Percentiles rank a stretch among this genome's conserved stretches.
Evolutionary conservation across 805 yeast species (phyloP).

Genomic region (Yarrowia hollandica): DNA sequence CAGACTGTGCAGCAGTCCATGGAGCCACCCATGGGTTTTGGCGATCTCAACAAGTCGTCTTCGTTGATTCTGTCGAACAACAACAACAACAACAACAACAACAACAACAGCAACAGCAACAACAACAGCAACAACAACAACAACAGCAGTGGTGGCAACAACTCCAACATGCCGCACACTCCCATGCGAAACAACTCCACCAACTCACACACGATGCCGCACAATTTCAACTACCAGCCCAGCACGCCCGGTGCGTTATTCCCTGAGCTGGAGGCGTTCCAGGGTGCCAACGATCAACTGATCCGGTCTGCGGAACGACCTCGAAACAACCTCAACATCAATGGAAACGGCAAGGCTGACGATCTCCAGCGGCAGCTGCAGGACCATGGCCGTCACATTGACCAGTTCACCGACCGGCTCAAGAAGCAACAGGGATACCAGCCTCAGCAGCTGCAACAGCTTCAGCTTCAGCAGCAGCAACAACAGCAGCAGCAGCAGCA

Average conservation of each 20-base stretch:
- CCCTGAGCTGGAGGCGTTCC: constrained; percentile 32
- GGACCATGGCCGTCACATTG: constrained; percentile 24
- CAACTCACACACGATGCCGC: neutral
- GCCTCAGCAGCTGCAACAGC: constrained; percentile 3
- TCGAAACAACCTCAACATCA: constrained; percentile 26
- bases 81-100: neutral
- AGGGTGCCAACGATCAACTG: constrained; percentile 29
- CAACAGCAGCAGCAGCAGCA: neutral
- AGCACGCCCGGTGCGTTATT: constrained; percentile 31
- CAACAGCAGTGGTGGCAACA: too few relatives aligned
- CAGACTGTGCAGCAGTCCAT: constrained; percentile 25
- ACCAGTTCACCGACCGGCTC: constrained; percentile 20
- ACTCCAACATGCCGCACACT: constrained; percentile 21
- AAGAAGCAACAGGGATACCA: constrained; percentile 27
- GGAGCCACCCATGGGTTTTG: constrained; percentile 9
- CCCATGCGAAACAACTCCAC: constrained; percentile 5
- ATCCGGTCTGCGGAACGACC: constrained; percentile 24
- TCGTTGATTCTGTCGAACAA: constrained; percentile 12
- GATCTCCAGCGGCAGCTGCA: constrained; percentile 23
- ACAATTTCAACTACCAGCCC: constrained; percentile 20
- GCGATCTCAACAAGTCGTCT: constrained; percentile 12
- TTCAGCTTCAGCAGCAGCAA: neutral
- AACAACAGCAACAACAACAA: neutral
- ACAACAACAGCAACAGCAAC: neutral
- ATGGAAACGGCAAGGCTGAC: constrained; percentile 23